phyloP scores from a whole-genome alignment of 2,329 filamentous ascomycete genomes.

The Pochonia chlamydosporia region DNA sequence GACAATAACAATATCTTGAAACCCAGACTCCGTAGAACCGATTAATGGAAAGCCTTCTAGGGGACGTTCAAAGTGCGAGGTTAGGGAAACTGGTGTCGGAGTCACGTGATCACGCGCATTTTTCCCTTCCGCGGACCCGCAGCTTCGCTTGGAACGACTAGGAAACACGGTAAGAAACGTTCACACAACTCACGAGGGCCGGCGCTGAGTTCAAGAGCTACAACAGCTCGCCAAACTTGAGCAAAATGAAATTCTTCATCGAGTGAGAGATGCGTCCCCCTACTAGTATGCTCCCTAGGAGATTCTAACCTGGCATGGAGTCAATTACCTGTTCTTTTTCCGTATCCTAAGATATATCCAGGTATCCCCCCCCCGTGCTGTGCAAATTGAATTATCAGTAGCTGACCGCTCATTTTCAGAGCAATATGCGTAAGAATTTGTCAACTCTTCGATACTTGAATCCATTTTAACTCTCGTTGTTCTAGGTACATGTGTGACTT shows the following conservation, averaged over 20 bases:
- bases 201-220: background rate
- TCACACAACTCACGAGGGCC: no score
- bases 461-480: background rate
- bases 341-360: constrained; percentile 54
- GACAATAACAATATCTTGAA: no score
- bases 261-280: constrained; percentile 28
- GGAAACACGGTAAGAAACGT: no score
- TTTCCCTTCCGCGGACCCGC: constrained; percentile 7
- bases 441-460: background rate
- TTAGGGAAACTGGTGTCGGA: no score
- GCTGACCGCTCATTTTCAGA: constrained; percentile 24
- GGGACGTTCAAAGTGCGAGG: no score
- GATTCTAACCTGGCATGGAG: constrained; percentile 28
- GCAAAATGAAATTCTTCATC: constrained; percentile 46
- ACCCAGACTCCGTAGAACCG: no score
- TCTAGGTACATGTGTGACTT: constrained; percentile 52
- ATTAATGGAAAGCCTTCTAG: no score
- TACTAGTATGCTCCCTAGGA: background rate
- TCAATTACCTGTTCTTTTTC: constrained; percentile 52
- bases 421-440: constrained; percentile 45
- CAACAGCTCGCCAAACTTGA: constrained; percentile 2
- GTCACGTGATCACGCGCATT: constrained; percentile 26
- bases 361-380: constrained; percentile 28
- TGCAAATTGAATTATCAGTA: background rate
- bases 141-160: no score